A percentile compares a stretch with the other conserved stretches of the same genome.
These are phyloP conservation scores for Globisporangium mamillatum DNA, from an alignment of 352 stramenopile species.

Conservation along the genomic window DNA sequence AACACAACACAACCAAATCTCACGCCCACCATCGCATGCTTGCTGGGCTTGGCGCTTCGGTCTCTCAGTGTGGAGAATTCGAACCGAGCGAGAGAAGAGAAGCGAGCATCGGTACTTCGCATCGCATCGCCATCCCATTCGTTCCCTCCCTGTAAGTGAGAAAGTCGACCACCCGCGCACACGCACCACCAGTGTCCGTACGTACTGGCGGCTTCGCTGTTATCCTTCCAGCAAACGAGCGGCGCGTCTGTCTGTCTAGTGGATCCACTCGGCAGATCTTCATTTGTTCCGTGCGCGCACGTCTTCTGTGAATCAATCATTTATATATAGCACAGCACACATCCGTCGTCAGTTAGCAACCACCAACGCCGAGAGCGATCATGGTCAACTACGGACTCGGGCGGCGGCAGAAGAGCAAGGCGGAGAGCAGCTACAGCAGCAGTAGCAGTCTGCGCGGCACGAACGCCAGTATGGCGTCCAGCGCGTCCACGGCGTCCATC, in stretches of 20 bases:
- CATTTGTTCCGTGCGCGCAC: neutral
- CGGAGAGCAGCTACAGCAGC: constrained; percentile 8
- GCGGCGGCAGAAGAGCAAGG: constrained; percentile 13
- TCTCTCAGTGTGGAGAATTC: constrained; percentile 4
- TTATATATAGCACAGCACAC: neutral
- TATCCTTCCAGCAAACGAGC: neutral
- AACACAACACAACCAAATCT: neutral
- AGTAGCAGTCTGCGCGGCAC: constrained; percentile 17
- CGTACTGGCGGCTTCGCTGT: neutral
- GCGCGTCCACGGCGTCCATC: constrained; percentile 10
- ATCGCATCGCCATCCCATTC: neutral
- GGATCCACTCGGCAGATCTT: neutral
- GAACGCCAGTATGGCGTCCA: constrained; percentile 16
- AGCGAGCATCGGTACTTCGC: neutral
- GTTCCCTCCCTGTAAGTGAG: neutral
- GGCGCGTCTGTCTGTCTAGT: neutral
- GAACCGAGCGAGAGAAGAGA: constrained; percentile 3
- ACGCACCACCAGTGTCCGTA: neutral
- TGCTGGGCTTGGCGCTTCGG: neutral
- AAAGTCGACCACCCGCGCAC: neutral
- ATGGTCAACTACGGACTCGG: constrained; percentile 18
- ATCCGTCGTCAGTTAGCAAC: neutral
- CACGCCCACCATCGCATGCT: neutral
- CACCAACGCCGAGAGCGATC: constrained; percentile 1
- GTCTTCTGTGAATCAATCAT: neutral